Evolutionary conservation across 2,329 filamentous ascomycete genomes (phyloP).

Genomic region (Geosmithia morbida): DNA sequence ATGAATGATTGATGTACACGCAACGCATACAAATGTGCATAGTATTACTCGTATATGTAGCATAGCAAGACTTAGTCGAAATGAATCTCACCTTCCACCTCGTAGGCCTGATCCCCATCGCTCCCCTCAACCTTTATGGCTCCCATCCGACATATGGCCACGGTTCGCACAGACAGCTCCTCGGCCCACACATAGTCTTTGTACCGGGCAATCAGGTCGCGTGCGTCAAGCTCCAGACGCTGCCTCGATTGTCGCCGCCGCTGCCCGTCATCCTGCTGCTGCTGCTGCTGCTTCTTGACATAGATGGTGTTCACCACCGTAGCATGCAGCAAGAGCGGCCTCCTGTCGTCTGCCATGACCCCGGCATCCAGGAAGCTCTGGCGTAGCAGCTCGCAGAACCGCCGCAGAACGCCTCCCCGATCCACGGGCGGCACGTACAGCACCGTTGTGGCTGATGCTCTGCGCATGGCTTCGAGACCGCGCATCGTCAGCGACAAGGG

Average conservation of each 20-base stretch:
- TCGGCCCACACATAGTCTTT: conserved; percentile 57
- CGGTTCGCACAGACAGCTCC: conserved; percentile 47
- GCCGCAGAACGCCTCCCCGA: conserved; percentile 26
- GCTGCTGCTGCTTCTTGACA: conserved; percentile 22
- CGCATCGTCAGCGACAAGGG: conserved; percentile 29
- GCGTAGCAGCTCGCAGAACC: conserved; percentile 43
- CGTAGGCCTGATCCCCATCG: conserved; percentile 34
- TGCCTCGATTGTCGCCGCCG: conserved; percentile 6
- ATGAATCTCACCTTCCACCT: conserved; percentile 33
- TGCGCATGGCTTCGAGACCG: conserved; percentile 49
- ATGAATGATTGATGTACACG: too few species aligned
- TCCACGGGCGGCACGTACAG: conserved; percentile 52
- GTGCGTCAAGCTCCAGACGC: conserved; percentile 36
- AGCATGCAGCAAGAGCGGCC: conserved; percentile 64
- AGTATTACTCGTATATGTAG: background rate
- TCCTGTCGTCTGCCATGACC: conserved; percentile 40
- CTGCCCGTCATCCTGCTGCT: conserved; percentile 7
- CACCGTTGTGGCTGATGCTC: conserved; percentile 39
- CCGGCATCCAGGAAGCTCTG: conserved; percentile 37
- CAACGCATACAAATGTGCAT: too few species aligned
- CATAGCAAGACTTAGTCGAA: conserved; percentile 11
- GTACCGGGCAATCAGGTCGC: conserved; percentile 41
- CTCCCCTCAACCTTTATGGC: conserved; percentile 48
- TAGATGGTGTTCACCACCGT: conserved; percentile 83
- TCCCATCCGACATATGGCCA: conserved; percentile 81